phyloP scores from a whole-genome alignment of 2,329 filamentous ascomycete species.

The Colletotrichum lupini region DNA sequence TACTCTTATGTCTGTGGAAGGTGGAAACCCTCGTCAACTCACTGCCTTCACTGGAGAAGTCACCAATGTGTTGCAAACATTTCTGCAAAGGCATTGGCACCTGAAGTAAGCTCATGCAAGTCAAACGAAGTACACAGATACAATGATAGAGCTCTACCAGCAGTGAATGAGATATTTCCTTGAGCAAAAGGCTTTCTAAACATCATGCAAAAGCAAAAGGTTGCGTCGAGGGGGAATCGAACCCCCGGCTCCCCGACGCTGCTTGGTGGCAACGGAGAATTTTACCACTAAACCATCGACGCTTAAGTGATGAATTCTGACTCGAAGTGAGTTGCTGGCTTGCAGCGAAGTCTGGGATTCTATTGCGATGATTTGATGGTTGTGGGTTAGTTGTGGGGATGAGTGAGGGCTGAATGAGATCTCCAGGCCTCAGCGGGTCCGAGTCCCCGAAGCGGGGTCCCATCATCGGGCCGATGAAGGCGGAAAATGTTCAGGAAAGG shows the following conservation, averaged over 20 bases:
- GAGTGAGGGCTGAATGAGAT: not conserved
- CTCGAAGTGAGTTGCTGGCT: rapidly evolving
- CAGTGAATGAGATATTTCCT: not conserved
- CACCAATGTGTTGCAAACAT: not conserved
- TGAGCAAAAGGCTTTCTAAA: not conserved
- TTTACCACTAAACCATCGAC: slow-evolving; percentile 23
- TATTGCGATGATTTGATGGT: not conserved
- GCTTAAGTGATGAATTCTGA: not conserved
- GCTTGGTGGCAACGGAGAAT: slow-evolving; percentile 17
- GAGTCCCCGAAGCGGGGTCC: not conserved
- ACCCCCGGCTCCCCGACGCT: slow-evolving; percentile 22
- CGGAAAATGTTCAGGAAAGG: not conserved
- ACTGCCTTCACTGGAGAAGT: not conserved
- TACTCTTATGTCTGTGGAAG: not conserved
- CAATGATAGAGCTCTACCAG: not conserved
- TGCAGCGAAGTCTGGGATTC: rapidly evolving
- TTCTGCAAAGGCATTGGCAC: not conserved
- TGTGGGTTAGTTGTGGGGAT: not conserved
- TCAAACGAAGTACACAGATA: not conserved
- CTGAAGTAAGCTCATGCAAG: not conserved
- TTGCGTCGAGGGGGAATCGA: slow-evolving; percentile 17
- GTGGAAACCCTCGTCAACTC: not conserved
- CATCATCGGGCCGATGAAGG: not conserved
- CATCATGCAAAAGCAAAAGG: not conserved
- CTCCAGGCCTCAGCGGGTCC: not conserved